Evolutionary conservation across 108 stramenopile genomes (phyloP), one percentile per base, ranked within the genome.

Genomic region (Mayamaea pseudoterrestris): DNA sequence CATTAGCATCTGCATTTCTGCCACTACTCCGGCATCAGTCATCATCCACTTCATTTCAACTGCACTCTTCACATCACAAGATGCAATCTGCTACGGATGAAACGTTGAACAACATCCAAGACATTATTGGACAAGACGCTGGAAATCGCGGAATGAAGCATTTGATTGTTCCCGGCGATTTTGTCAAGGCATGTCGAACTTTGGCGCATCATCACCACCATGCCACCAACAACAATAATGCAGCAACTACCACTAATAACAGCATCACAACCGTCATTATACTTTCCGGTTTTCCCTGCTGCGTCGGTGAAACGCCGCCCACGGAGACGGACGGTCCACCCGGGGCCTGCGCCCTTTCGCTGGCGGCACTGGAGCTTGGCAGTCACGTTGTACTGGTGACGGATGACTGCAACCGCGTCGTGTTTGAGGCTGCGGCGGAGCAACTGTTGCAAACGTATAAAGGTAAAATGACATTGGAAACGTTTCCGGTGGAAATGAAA

Each of bases 251-350:
- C n/a, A n/a, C n/a, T n/a, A 44, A 41, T 11, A 21, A 21, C 21
- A n/a, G 7, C 17, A 17, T 21, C 9, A 42, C 58, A 35, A 52
- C 41, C 16, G 76, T 79, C n/a, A 40, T 78, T 5, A 66, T 90
- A 21, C 49, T 90, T 35, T 74, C 80, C 4, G 89, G 89, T 2
- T 90, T 90, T 55, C 89, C 89, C 0, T 90, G 89, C 53, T 69
- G 80, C 44, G 65, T 91, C 8, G 29, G 68, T 16, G 34, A 71
- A 6, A 47, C 29, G 25, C 83, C 83, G 2, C 90, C 90, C 0
- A 82, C 83, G 7, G 90, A 91, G 53, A 91, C 90, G 20, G 90
- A 91, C 47, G 90, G 90, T 43, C 90, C 83, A 7, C 71, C 73
- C 2, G 90, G 83, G 35, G 68, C 90, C 3, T 57, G 67, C 30